Base-by-base conservation (phyloP, 2,329 filamentous ascomycete species). In the Aureobasidium sp. region DNA sequence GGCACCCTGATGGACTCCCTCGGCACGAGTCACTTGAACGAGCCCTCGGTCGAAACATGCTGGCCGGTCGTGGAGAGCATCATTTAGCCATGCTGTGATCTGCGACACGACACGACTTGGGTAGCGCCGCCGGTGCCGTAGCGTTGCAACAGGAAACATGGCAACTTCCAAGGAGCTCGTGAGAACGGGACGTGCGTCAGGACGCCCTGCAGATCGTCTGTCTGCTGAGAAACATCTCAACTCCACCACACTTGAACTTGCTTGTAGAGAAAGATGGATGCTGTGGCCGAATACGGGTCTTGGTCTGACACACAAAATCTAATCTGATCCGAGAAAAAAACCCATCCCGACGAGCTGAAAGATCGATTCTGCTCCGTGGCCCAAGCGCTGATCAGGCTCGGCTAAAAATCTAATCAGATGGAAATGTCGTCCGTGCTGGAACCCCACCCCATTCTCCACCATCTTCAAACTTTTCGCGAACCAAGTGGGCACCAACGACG, bases 211-310 rank as follows among this genome's bases (percentile, higher is more conserved):
- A 38, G 49, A 53, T 38, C 49, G 9, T 27, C 7, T n/a, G 10
- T 23, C 3, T n/a, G 9, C 13, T 13, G 13, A 10, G 15, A n/a
- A 29, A 21, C 13, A 25, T 15, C 13, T 13, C 23, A n/a, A 27
- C 25, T 8, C 17, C 25, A 29, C 21, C 43, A 29, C 15, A 45
- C 25, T 4, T 13, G 25, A 29, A 15, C 6, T 80, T 80, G 8
- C 83, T 82, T 73, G 74, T 75, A 35, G 73, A 77, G 67, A 81
- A 80, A 70, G 75, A 66, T 71, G 74, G 64, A 78, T 79, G 23
- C 65, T 74, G 23, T 81, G 78, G 78, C 74, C 75, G 50, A 74
- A 77, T 31, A 77, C 75, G 1, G 80, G 79, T 66, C 62, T 82
- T 35, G 21, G 33, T 11, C 13, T 51, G 49, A 51, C 49, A 51